Conservation (phyloP, 1,284 basidiomycete genomes). For the Flammula alnicola region DNA sequence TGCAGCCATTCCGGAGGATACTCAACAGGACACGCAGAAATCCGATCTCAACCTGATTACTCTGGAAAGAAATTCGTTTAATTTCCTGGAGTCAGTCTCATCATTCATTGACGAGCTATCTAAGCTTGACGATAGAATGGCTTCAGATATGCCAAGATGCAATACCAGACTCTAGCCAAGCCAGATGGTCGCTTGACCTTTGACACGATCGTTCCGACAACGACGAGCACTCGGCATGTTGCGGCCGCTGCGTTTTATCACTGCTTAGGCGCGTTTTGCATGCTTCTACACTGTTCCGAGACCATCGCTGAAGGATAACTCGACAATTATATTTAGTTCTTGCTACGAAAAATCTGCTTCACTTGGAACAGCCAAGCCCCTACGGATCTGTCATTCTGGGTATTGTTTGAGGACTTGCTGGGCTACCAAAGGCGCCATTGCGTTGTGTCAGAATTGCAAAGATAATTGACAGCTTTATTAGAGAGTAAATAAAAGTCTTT, state of each 20-base stretch:
- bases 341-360: constrained; percentile 34
- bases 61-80: constrained; percentile 74
- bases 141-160: constrained; percentile 77
- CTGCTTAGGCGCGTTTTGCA: constrained; percentile 63
- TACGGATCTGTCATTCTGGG: constrained; percentile 30
- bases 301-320: neutral
- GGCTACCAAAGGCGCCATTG: neutral
- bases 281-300: constrained; percentile 18
- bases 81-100: constrained; percentile 72
- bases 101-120: neutral
- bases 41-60: constrained; percentile 59
- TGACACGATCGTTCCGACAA: constrained; percentile 64
- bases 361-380: constrained; percentile 29
- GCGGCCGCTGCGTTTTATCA: constrained; percentile 82
- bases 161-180: constrained; percentile 58
- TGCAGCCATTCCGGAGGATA: constrained; percentile 21
- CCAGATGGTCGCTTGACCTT: constrained; percentile 56
- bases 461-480: too few relatives aligned
- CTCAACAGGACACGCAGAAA: constrained; percentile 50
- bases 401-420: constrained; percentile 18
- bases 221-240: constrained; percentile 72
- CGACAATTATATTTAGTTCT: constrained; percentile 26
- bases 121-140: constrained; percentile 16
- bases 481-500: too few relatives aligned
- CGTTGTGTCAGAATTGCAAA: too few relatives aligned